Base-by-base conservation (phyloP, 805 yeast genomes). In the Clavispora santaluciae region DNA sequence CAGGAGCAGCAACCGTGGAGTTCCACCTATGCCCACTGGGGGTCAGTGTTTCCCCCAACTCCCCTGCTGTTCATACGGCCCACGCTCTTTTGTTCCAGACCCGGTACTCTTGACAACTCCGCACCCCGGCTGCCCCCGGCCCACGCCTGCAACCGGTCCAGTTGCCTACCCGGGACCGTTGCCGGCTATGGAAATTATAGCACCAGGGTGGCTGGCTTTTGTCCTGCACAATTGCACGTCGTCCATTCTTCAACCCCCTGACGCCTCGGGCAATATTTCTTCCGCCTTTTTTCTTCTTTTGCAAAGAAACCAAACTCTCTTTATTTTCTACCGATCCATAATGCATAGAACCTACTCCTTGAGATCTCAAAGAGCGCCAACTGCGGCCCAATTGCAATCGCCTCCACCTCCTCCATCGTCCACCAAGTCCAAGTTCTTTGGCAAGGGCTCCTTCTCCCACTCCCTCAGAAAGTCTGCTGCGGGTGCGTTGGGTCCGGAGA, bases 341-440 rank as follows among this genome's bases (percentile, higher is more conserved):
- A 93, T 93, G 99, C 97, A 91, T 78, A 86, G 97, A 83, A 91
- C 99, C 38, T 93, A 93, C 72, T 91, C 99, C 25, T 76, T 91
- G 70, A 89, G 99, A 79, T 82, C 89, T 56, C 66, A 83, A 42
- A 86, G 96, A 69, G 98, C 97, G 29, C 99, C 99, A 48, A 90
- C 99, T 43, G 98, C 98, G 45, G 79, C 96, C 52, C 96, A 91
- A 70, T 69, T 91, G 68, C 90, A 84, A 64, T 77, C 86, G 38
- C 97, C 98, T 24, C 91, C 95, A 41, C 98, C 98, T 36, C 98
- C 97, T 51, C 83, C 95, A 31, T 81, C 96, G 23, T 72, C 95
- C 40, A 85, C 97, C 58, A 88, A 88, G 73, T 78, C 82, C 56
- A 81, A 82, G 59, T 91, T 90, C 72, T 91, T 93, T 59, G 98